Evolutionary conservation across 495 filamentous ascomycete species (phyloP).

Genomic region (Aspergillus taichungensis): DNA sequence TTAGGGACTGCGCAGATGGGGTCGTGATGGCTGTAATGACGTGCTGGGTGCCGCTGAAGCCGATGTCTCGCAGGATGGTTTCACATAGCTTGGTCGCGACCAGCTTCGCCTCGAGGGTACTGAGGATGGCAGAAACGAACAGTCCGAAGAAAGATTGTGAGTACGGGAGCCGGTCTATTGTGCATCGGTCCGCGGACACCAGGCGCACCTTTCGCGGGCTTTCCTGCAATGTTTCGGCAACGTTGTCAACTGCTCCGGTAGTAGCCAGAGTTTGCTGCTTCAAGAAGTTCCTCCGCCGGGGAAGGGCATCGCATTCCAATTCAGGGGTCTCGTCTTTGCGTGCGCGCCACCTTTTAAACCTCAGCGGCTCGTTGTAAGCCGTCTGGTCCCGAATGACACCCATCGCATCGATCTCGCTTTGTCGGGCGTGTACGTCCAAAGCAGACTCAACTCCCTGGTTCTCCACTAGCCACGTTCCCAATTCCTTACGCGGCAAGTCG

Average conservation of each 20-base stretch:
- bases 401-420: slow-evolving; percentile 1
- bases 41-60: slow-evolving; percentile 45
- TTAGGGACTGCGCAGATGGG: slow-evolving; percentile 48
- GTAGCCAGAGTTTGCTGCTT: slow-evolving; percentile 11
- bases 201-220: slow-evolving; percentile 12
- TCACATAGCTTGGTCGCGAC: slow-evolving; percentile 54
- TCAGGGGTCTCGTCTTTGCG: slow-evolving; percentile 7
- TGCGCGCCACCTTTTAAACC: slow-evolving; percentile 22
- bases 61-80: slow-evolving; percentile 47
- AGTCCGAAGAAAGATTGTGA: slow-evolving; percentile 55
- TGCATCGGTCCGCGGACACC: slow-evolving; percentile 17
- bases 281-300: slow-evolving; percentile 25
- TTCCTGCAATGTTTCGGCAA: slow-evolving; percentile 7
- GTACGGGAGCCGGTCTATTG: slow-evolving; percentile 50
- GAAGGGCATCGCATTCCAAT: slow-evolving; percentile 22
- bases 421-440: slow-evolving; percentile 13
- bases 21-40: slow-evolving; percentile 68
- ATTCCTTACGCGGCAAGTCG: slow-evolving; percentile 7
- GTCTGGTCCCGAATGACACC: slow-evolving; percentile 26
- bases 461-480: slow-evolving; percentile 16
- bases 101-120: slow-evolving; percentile 55
- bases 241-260: not conserved
- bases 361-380: slow-evolving; percentile 19
- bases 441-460: slow-evolving; percentile 18
- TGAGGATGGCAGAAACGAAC: slow-evolving; percentile 66